Base-by-base conservation (phyloP, 2,329 filamentous ascomycete genomes). In the Aspergillus sp. region DNA sequence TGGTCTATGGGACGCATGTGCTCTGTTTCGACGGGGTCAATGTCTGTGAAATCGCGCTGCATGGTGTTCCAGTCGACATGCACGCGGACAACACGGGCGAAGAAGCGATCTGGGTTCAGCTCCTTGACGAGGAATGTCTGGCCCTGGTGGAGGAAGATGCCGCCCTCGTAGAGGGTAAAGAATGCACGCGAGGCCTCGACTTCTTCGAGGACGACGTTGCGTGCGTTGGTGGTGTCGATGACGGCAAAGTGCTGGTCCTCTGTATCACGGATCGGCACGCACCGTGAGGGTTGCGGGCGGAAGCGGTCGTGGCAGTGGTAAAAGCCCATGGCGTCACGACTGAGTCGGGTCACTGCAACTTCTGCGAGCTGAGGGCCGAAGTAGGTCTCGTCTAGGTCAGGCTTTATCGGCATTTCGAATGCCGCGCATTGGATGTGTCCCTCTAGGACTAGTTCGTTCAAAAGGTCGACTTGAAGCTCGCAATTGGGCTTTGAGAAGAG, bases 71-170 rank as follows among this genome's bases (percentile, higher is more conserved):
- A 99, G 72, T 97, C 92, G 30, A 98, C 93, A 65, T 91, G 91
- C 54, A 97, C 94, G 62, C 87, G 87, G 76, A 95, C 90, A 4
- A 99, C 95, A 67, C 91, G 91, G 4, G 95, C 95, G 68, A 97
- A 89, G 71, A 89, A 89, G 63, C 85, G 85, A 38, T 95, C 91
- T 1, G 91, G 89, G 64, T 87, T 87, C 71, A 98, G 93, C 69
- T 98, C 93, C 68, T 92, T 91, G 56, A 99, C 91, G 2, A 98
- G 84, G 72, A 97, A 99, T 1, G 90, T 94, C 65, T 88, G 88
- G n/a, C 95, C 95, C 78, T 99, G 95, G 71, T 99, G 95, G 5
- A 99, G 83, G 79, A 96, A 99, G 64, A 99, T 97, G 49, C 92
- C 95, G 13, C 95, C 95, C 75, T 98, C 94, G 76, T 99, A 99